Evolutionary conservation across 768 basidiomycete species (phyloP).

Genomic region (Collybiopsis confluens): DNA sequence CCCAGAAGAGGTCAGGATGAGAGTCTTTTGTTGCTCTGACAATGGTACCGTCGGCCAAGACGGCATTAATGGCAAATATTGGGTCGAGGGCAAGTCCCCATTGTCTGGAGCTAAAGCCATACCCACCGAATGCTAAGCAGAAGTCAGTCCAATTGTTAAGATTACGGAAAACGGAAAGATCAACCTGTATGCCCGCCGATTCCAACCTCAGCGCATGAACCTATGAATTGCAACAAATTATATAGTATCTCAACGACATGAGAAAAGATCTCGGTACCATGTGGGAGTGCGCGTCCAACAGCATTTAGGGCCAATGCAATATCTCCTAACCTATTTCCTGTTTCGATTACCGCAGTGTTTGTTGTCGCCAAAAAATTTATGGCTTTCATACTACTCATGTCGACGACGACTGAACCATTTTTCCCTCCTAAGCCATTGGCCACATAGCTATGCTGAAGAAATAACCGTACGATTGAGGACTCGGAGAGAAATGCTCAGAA

Average conservation of each 20-base stretch:
- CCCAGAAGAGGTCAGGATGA: constrained; percentile 26
- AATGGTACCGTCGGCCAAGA: constrained; percentile 24
- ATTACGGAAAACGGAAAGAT: not conserved
- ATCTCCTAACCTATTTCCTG: constrained; percentile 35
- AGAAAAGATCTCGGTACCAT: no score
- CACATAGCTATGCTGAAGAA: constrained; percentile 35
- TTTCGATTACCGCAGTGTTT: constrained; percentile 29
- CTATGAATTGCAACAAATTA: no score
- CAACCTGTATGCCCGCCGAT: constrained; percentile 41
- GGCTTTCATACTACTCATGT: constrained; percentile 31
- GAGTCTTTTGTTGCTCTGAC: constrained; percentile 14
- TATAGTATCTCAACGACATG: no score
- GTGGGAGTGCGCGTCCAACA: constrained; percentile 31
- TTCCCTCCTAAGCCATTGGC: constrained; percentile 39
- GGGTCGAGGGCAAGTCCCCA: constrained; percentile 26
- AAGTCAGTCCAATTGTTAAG: not conserved
- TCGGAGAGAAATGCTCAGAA: not conserved
- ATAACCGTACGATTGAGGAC: not conserved
- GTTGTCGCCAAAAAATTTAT: constrained; percentile 26
- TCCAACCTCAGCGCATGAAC: constrained; percentile 44
- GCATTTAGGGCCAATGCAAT: constrained; percentile 31
- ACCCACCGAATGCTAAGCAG: constrained; percentile 21
- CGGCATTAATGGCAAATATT: constrained; percentile 21
- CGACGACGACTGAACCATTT: constrained; percentile 37
- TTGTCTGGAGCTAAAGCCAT: constrained; percentile 22